Conservation (phyloP, 2,329 filamentous ascomycete genomes). For the Fonsecaea monophora region DNA sequence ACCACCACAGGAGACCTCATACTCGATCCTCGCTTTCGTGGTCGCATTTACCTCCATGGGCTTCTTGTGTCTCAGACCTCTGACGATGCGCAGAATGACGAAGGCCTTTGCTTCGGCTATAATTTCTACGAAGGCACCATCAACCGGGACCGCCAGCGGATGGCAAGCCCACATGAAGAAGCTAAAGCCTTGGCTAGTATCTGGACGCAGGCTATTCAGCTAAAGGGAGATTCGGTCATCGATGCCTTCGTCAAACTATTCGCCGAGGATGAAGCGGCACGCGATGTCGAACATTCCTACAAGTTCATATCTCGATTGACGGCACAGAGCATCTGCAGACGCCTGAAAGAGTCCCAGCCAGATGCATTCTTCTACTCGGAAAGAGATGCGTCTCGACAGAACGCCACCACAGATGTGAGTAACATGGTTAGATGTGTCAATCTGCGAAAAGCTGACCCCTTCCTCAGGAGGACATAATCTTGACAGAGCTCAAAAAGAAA, state of each 20-base stretch:
- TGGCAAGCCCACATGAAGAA: conserved; percentile 25
- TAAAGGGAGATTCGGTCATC: conserved; percentile 10
- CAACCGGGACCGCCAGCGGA: conserved; percentile 27
- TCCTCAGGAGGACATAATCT: conserved; percentile 20
- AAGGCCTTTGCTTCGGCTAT: conserved; percentile 24
- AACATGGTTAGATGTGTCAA: neutral
- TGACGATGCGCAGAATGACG: neutral
- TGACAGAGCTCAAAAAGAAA: conserved; percentile 10
- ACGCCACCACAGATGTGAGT: conserved; percentile 4
- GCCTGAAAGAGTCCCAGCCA: conserved; percentile 11
- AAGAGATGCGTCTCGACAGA: conserved; percentile 1
- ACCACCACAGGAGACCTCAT: conserved; percentile 28
- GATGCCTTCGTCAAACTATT: conserved; percentile 38
- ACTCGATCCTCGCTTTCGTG: conserved; percentile 16
- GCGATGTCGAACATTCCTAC: conserved; percentile 33
- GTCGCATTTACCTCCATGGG: conserved; percentile 32
- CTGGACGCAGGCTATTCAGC: conserved; percentile 27
- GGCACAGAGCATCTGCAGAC: conserved; percentile 35
- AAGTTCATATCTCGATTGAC: conserved; percentile 22
- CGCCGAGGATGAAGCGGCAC: conserved; percentile 29
- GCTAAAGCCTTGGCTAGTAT: conserved; percentile 25
- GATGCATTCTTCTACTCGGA: conserved; percentile 22
- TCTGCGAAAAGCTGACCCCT: neutral
- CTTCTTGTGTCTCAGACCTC: conserved; percentile 18
- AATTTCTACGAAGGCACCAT: conserved; percentile 27